Evolutionary conservation across 2,329 filamentous ascomycete species (phyloP).

Genomic region (Seiridium cupressi): DNA sequence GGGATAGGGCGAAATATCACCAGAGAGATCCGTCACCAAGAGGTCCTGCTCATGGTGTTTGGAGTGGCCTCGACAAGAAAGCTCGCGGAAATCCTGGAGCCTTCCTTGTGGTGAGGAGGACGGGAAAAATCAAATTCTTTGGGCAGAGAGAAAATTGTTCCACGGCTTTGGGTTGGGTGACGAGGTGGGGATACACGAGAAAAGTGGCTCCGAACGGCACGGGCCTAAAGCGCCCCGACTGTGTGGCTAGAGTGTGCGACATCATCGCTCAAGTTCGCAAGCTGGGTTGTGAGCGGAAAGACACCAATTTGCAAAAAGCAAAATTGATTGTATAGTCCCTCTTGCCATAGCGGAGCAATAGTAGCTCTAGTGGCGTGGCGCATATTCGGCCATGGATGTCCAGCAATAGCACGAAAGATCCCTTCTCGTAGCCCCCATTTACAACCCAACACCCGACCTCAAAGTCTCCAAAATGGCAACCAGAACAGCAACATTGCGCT

Average conservation of each 20-base stretch:
- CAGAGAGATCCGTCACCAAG: conserved; percentile 9
- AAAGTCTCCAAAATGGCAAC: background rate
- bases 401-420: background rate
- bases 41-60: conserved; percentile 4
- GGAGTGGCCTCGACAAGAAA: conserved; percentile 3
- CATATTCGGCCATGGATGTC: background rate
- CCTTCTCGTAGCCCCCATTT: background rate
- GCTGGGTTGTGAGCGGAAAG: background rate
- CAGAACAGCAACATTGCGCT: background rate
- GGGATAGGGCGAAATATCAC: too few relatives aligned
- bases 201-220: background rate
- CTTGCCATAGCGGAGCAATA: too few relatives aligned
- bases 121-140: background rate
- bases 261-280: background rate
- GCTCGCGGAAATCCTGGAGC: background rate
- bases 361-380: background rate
- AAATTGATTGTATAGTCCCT: too few relatives aligned
- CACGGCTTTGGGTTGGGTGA: background rate
- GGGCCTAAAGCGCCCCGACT: background rate
- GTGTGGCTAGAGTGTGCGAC: background rate
- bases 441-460: too few relatives aligned
- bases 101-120: background rate
- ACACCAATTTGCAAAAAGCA: background rate
- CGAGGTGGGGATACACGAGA: background rate
- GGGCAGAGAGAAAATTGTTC: background rate